These are phyloP conservation scores for Xylaria intraflava DNA, from an alignment of 495 filamentous ascomycete genomes.

Conservation along the genomic window DNA sequence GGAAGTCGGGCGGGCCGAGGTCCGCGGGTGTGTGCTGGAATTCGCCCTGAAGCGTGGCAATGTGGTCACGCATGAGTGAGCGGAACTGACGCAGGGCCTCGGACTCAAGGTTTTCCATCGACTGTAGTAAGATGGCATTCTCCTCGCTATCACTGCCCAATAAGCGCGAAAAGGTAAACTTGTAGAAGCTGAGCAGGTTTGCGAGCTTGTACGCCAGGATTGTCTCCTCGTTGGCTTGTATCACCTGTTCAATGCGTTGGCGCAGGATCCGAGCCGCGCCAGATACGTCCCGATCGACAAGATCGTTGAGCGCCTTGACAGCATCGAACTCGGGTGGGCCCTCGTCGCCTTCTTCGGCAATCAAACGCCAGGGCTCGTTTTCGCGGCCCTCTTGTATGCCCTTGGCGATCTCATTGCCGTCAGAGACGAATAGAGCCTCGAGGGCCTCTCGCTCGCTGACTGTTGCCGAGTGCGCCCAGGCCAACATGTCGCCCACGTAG, in stretches of 20 bases:
- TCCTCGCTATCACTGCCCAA: slow-evolving; percentile 47
- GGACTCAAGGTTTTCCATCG: slow-evolving; percentile 59
- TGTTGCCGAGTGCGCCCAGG: slow-evolving; percentile 89
- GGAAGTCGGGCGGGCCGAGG: slow-evolving; percentile 74
- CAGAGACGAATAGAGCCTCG: slow-evolving; percentile 82
- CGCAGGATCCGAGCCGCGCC: slow-evolving; percentile 70
- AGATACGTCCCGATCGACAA: slow-evolving; percentile 79
- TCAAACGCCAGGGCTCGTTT: slow-evolving; percentile 76
- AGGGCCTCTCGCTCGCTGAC: slow-evolving; percentile 92
- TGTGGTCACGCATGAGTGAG: slow-evolving; percentile 67
- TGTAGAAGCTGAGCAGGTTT: slow-evolving; percentile 86
- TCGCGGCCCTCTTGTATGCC: slow-evolving; percentile 79
- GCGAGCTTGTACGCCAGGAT: slow-evolving; percentile 83
- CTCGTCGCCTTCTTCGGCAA: slow-evolving; percentile 46
- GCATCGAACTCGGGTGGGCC: slow-evolving; percentile 61
- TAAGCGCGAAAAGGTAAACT: slow-evolving; percentile 71
- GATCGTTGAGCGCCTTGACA: slow-evolving; percentile 71
- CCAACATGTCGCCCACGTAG: slow-evolving; percentile 96
- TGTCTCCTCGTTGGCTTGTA: slow-evolving; percentile 86
- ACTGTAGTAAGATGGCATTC: slow-evolving; percentile 61
- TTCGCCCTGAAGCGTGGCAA: slow-evolving; percentile 65
- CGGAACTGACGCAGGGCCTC: slow-evolving; percentile 81
- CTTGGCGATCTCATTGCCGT: slow-evolving; percentile 84
- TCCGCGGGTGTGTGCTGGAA: slow-evolving; percentile 59
- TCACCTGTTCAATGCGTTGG: slow-evolving; percentile 82